phyloP scores from a whole-genome alignment of 2,329 filamentous ascomycete genomes.

The Cordyceps fumosorosea region DNA sequence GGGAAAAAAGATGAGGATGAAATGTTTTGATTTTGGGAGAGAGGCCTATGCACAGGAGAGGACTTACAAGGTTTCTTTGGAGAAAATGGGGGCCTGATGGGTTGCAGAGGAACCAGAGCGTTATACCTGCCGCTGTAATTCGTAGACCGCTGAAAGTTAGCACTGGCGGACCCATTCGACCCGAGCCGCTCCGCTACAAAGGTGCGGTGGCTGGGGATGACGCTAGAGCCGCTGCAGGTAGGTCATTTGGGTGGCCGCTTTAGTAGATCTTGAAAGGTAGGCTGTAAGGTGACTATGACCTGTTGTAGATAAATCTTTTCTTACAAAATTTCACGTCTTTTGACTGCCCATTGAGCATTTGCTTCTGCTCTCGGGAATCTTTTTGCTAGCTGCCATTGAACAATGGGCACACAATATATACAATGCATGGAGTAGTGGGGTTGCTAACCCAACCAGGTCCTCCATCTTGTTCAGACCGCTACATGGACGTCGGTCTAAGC shows the following conservation, averaged over 20 bases:
- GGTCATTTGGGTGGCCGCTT: slow-evolving; percentile 11
- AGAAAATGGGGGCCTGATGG: background rate
- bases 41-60: slow-evolving; percentile 2
- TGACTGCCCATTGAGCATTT: background rate
- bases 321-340: too few relatives aligned
- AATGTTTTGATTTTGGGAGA: slow-evolving; percentile 11
- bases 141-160: background rate
- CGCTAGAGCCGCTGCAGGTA: slow-evolving; percentile 6
- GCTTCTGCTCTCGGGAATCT: background rate
- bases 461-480: slow-evolving; percentile 7
- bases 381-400: background rate
- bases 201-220: slow-evolving; percentile 14
- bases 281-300: too few relatives aligned
- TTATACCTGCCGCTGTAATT: too few relatives aligned
- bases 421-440: slow-evolving; percentile 8
- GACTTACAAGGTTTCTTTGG: slow-evolving; percentile 7
- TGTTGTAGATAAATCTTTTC: too few relatives aligned
- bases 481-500: background rate
- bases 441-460: background rate
- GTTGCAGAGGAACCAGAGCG: background rate
- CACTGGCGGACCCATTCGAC: slow-evolving; percentile 11
- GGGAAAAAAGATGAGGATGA: background rate
- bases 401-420: slow-evolving; percentile 5
- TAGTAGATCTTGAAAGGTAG: background rate
- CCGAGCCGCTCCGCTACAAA: slow-evolving; percentile 14